Evolutionary conservation across 2,329 filamentous ascomycete species (phyloP).

Genomic region (Didymosphaeria variabile): DNA sequence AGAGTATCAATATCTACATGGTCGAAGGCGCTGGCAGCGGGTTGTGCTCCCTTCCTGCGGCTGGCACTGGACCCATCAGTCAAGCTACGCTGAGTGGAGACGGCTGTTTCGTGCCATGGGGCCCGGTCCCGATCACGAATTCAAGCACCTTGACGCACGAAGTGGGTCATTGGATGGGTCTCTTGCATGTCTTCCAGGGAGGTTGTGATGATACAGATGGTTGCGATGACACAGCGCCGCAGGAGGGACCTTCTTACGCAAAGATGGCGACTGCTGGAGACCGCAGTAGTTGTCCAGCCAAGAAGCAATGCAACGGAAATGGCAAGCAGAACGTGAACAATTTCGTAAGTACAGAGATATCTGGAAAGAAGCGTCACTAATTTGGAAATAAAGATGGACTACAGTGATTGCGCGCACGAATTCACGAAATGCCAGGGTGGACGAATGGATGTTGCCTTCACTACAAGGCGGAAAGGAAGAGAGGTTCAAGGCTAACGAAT

Average conservation of each 20-base stretch:
- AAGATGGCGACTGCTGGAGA: constrained; percentile 18
- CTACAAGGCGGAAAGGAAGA: not conserved
- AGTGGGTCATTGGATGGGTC: constrained; percentile 32
- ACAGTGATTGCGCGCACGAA: constrained; percentile 25
- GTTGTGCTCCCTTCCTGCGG: constrained; percentile 22
- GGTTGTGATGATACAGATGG: constrained; percentile 33
- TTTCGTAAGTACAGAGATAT: constrained; percentile 19
- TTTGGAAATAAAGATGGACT: constrained; percentile 23
- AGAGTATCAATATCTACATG: constrained; percentile 65
- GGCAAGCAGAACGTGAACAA: constrained; percentile 25
- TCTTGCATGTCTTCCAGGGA: constrained; percentile 39
- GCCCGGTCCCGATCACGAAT: constrained; percentile 7
- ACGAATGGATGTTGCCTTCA: constrained; percentile 19
- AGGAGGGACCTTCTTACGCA: constrained; percentile 26
- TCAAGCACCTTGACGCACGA: constrained; percentile 23
- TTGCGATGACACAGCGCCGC: constrained; percentile 39
- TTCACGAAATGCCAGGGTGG: constrained; percentile 29
- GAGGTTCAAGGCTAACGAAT: not conserved
- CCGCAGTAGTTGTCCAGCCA: constrained; percentile 22
- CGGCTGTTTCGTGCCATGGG: constrained; percentile 11
- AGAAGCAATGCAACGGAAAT: constrained; percentile 16
- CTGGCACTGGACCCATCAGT: constrained; percentile 9
- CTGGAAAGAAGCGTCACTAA: not conserved
- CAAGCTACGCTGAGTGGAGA: not conserved
- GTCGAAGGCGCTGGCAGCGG: constrained; percentile 59